A percentile compares a stretch with the other conserved stretches of the same genome.
Evolutionary conservation across 148 eudicot species (phyloP).

Genomic region (Beta vulgaris): DNA sequence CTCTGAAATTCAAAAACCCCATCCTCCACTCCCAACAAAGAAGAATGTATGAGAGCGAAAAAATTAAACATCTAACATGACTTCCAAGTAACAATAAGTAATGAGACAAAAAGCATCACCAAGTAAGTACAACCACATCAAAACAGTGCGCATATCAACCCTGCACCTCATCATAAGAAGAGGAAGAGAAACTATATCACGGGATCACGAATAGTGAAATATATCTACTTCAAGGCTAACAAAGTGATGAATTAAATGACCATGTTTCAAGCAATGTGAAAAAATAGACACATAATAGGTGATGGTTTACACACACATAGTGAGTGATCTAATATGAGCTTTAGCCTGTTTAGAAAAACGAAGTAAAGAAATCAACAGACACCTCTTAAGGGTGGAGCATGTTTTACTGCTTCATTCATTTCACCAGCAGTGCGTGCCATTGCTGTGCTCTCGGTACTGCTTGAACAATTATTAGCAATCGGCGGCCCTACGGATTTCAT

Average conservation of each 20-base stretch:
- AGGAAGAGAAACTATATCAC: neutral
- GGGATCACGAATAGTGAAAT: neutral
- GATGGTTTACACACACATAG: neutral
- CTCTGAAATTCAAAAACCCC: neutral
- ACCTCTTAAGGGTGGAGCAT: slow-evolving; percentile 62
- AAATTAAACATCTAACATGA: neutral
- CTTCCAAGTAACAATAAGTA: neutral
- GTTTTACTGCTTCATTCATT: slow-evolving; percentile 47
- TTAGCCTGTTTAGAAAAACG: neutral
- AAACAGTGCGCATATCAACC: neutral
- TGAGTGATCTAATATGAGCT: neutral
- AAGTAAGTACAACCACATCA: neutral
- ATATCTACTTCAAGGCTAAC: neutral
- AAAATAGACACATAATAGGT: neutral
- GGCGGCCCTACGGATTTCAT: slow-evolving; percentile 36
- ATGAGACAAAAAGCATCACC: neutral
- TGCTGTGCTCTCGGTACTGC: slow-evolving; percentile 69
- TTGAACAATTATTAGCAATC: slow-evolving; percentile 49
- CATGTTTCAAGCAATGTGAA: neutral
- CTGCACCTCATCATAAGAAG: neutral
- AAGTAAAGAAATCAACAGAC: neutral
- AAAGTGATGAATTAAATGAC: neutral
- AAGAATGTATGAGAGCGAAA: neutral
- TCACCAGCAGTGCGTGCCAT: slow-evolving; percentile 47
- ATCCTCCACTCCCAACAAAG: neutral